These are phyloP conservation scores for Mortierella sp. DNA, from an alignment of 371 early-diverging fungal species.

Conservation along the genomic window DNA sequence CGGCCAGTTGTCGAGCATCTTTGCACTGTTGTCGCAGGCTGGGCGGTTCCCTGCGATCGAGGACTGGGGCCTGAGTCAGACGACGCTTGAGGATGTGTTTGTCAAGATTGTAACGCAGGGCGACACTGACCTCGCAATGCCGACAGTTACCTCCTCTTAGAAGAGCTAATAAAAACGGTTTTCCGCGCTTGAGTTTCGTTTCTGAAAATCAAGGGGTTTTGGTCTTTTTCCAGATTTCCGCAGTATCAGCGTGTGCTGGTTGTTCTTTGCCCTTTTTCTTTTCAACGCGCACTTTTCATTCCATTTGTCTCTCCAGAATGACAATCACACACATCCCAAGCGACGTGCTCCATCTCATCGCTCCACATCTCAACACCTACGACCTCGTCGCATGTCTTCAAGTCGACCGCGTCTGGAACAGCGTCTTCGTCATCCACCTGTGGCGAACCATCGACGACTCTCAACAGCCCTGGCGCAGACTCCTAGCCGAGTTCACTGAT, in stretches of 20 bases:
- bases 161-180: background rate
- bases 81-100: conserved; percentile 76
- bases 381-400: background rate
- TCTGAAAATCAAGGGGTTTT: too few species aligned
- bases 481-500: background rate
- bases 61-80: conserved; percentile 79
- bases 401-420: background rate
- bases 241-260: too few species aligned
- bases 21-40: conserved; percentile 27
- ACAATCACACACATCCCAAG: background rate
- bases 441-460: background rate
- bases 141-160: conserved; percentile 17
- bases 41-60: conserved; percentile 55
- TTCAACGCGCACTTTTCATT: background rate
- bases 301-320: background rate
- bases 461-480: background rate
- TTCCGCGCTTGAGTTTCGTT: too few species aligned
- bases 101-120: conserved; percentile 66
- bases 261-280: background rate
- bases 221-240: too few species aligned
- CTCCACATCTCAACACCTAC: background rate
- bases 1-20: conserved; percentile 57
- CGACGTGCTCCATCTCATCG: conserved; percentile 4
- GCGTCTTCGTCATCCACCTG: background rate
- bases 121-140: conserved; percentile 59